Percentiles rank a stretch among this genome's conserved stretches.
Evolutionary conservation across 176 grass and related monocot species (phyloP).

Genomic region (Avena insularis): DNA sequence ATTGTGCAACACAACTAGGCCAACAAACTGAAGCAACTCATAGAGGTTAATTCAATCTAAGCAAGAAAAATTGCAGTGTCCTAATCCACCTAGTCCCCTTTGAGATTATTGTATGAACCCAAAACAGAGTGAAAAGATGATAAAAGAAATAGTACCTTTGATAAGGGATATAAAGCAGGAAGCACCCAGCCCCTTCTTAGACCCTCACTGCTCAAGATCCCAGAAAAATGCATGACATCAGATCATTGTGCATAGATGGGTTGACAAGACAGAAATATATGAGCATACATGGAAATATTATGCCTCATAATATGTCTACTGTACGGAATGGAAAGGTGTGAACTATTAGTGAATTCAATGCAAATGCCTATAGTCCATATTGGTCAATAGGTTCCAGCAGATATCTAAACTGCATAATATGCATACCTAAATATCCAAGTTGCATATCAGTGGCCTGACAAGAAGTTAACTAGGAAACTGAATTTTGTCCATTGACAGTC

Average conservation of each 20-base stretch:
- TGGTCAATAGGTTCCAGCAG: background rate
- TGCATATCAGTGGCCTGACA: constrained; percentile 18
- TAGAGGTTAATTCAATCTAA: constrained; percentile 2
- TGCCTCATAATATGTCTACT: background rate
- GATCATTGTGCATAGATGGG: constrained; percentile 16
- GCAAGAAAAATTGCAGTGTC: constrained; percentile 6
- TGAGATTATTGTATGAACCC: background rate
- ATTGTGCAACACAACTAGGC: background rate
- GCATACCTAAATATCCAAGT: constrained; percentile 17
- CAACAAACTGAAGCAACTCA: constrained; percentile 22
- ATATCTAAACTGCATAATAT: constrained; percentile 30
- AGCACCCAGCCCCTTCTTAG: constrained; percentile 81
- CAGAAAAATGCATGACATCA: constrained; percentile 30
- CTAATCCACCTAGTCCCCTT: background rate
- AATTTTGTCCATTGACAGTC: background rate
- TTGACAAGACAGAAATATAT: constrained; percentile 3
- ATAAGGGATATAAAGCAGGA: constrained; percentile 63
- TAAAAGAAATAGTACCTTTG: constrained; percentile 51
- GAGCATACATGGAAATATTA: background rate
- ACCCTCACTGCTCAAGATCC: constrained; percentile 70
- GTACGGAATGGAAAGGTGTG: background rate
- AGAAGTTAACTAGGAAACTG: constrained; percentile 21
- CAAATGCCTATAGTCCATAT: constrained; percentile 17
- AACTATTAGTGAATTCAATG: constrained; percentile 6
- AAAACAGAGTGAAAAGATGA: background rate